These are phyloP conservation scores for Aegilops longissima DNA, from an alignment of 176 grass and related monocot genomes.

Conservation along the genomic window DNA sequence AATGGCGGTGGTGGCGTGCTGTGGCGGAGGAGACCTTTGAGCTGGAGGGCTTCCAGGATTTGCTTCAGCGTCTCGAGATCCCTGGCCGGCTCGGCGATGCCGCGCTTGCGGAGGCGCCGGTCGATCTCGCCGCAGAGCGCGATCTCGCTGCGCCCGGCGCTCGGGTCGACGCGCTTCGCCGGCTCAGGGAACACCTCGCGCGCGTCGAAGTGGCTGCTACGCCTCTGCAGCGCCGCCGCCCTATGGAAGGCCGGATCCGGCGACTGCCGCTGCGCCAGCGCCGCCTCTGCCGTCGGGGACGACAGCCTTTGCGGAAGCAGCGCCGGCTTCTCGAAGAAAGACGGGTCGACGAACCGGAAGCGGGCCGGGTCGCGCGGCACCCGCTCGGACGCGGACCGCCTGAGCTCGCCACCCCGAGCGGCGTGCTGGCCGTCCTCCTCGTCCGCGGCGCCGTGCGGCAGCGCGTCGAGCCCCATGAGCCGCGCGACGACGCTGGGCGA, in stretches of 20 bases:
- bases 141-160: conserved; percentile 37
- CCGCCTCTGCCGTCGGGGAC: conserved; percentile 23
- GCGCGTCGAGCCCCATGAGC: conserved; percentile 86
- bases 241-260: conserved; percentile 2
- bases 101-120: conserved; percentile 78
- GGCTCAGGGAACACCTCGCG: conserved; percentile 85
- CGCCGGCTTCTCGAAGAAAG: conserved; percentile 40
- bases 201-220: conserved; percentile 71
- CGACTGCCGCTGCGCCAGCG: conserved; percentile 11
- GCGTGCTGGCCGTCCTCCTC: neutral
- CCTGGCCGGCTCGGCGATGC: conserved; percentile 70
- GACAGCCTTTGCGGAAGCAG: conserved; percentile 28
- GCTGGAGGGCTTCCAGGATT: conserved; percentile 82
- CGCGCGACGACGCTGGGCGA: conserved; percentile 83
- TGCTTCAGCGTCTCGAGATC: conserved; percentile 94
- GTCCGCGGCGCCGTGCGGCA: conserved; percentile 23
- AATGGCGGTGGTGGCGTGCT: neutral
- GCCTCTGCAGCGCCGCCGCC: conserved; percentile 42
- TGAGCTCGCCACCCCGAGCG: conserved; percentile 31
- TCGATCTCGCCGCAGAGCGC: conserved; percentile 90
- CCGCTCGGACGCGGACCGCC: conserved; percentile 83
- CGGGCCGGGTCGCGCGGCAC: conserved; percentile 51
- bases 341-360: conserved; percentile 66
- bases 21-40: conserved; percentile 85
- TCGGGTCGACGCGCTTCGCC: conserved; percentile 11